Evolutionary conservation across 805 yeast genomes (phyloP), one percentile per base, ranked within the genome.

Genomic region (Pichia heedii): DNA sequence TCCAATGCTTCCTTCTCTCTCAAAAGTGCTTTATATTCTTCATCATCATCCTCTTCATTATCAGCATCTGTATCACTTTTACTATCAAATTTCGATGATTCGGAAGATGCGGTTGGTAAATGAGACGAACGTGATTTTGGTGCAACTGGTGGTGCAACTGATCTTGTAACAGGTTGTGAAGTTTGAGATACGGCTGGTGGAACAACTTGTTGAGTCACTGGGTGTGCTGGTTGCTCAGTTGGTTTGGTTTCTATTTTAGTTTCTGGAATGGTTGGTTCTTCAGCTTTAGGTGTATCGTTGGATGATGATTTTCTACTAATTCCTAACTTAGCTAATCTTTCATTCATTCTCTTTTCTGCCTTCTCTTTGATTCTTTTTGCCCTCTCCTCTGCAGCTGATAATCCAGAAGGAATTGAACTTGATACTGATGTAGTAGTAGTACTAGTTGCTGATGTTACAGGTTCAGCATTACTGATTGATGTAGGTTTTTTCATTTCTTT

Each of bases 341-440:
- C 95, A 48, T 79, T 80, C 96, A 88, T 87, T 62, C 84, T 75
- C 54, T 80, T 79, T 53, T 76, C 76, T 3, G 86, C 86, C 55
- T 84, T 90, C 16, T 87, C 90, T 60, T 85, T 87, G 42, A 86
- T 78, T 54, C 76, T 74, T n/a, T 85, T 82, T 5, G 93, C 75
- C 47, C 94, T 70, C 37, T 84, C 89, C 46, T 77, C 83, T 1
- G 84, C 71, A 11, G 77, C 35, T 6, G 46, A 33, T 16, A 41
- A 27, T n/a, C 34, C 45, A 6, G 37, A 22, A 12, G 43, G 9
- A n/a, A 22, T 2, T 19, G 34, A 37, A 7, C 37, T 13, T 16
- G 36, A 11, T 13, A 36, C 15, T 19, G 42, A 3, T 20, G 37
- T 8, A 24, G 26, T 29, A 11, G 27, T 24, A 8, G 27, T 8